phyloP scores from a whole-genome alignment of 257 asterid genomes.

The Primulina huaijiensis region DNA sequence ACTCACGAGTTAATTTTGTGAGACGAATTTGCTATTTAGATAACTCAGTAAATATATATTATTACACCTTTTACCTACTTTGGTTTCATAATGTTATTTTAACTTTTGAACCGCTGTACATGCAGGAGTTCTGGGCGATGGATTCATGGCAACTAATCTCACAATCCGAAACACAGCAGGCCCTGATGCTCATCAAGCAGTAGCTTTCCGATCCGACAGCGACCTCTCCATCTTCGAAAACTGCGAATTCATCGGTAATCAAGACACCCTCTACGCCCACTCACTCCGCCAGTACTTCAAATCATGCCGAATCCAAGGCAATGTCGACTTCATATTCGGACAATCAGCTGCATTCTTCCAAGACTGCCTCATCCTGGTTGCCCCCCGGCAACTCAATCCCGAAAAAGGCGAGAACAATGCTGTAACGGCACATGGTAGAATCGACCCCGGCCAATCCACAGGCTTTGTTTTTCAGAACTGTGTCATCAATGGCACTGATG shows the following conservation, averaged over 20 bases:
- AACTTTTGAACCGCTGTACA: neutral
- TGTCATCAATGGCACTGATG: slow-evolving; percentile 44
- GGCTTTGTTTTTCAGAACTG: slow-evolving; percentile 51
- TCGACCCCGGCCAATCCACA: slow-evolving; percentile 45
- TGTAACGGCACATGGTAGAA: slow-evolving; percentile 55
- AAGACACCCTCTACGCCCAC: slow-evolving; percentile 57
- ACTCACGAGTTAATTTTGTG: too few species aligned
- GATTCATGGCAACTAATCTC: slow-evolving; percentile 49
- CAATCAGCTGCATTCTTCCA: slow-evolving; percentile 48
- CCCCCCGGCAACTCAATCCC: slow-evolving; percentile 35
- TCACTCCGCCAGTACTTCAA: slow-evolving; percentile 53
- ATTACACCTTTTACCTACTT: too few species aligned
- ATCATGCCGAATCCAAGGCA: slow-evolving; percentile 49
- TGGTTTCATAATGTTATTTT: too few species aligned
- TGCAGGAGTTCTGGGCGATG: slow-evolving; percentile 50
- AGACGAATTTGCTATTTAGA: too few species aligned
- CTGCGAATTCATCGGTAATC: slow-evolving; percentile 54
- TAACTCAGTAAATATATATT: too few species aligned
- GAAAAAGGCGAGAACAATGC: slow-evolving; percentile 49
- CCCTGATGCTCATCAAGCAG: slow-evolving; percentile 47
- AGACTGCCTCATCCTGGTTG: slow-evolving; percentile 38
- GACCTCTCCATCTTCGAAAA: slow-evolving; percentile 43
- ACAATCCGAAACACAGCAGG: slow-evolving; percentile 54
- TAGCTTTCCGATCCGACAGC: slow-evolving; percentile 51
- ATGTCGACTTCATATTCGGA: slow-evolving; percentile 57